Conservation (phyloP, 2,329 filamentous ascomycete species). For the Colletotrichum limetticola region DNA sequence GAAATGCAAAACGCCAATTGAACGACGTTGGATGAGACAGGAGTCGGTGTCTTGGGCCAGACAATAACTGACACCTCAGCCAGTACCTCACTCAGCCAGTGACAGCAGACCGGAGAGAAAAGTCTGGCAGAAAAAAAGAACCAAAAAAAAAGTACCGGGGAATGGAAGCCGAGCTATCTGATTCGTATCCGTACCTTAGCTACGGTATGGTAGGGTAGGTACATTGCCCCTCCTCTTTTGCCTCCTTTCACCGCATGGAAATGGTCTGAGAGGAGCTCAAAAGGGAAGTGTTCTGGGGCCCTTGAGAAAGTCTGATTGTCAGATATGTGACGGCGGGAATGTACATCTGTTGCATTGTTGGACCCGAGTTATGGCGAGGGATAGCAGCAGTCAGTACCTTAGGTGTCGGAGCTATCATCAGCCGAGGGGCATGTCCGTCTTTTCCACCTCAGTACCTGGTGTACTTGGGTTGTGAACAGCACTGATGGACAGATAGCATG, state of each 20-base stretch:
- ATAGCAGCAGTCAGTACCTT: background rate
- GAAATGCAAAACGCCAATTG: constrained; percentile 21
- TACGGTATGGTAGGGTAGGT: background rate
- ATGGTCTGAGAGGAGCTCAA: background rate
- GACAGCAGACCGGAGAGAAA: background rate
- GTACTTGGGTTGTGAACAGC: too few relatives aligned
- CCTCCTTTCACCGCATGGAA: background rate
- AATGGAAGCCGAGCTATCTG: background rate
- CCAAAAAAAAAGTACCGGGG: background rate
- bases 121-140: background rate
- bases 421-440: too few relatives aligned
- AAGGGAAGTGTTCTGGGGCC: background rate
- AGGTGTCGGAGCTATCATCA: background rate
- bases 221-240: background rate
- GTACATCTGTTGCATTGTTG: background rate
- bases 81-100: too few relatives aligned
- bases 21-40: constrained; percentile 24
- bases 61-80: background rate
- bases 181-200: background rate
- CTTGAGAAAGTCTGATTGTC: background rate
- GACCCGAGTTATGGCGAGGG: background rate
- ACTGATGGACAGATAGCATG: background rate
- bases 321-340: background rate
- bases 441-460: too few relatives aligned
- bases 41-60: background rate